Evolutionary conservation across 2,329 filamentous ascomycete species (phyloP).

Genomic region (Westerdykella sp.): DNA sequence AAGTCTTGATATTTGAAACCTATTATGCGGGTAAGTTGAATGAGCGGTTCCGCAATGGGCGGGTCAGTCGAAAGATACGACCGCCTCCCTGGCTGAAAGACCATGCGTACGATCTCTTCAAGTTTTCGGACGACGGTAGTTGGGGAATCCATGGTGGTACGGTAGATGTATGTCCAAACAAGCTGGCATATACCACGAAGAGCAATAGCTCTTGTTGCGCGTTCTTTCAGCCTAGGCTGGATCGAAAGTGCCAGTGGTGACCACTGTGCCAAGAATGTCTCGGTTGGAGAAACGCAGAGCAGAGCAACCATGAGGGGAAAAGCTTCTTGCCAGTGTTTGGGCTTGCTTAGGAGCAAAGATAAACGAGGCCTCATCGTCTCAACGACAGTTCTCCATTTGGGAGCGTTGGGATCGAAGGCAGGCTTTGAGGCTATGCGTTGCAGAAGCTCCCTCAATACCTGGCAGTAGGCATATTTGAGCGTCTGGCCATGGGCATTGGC

Average conservation of each 20-base stretch:
- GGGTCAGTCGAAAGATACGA: slow-evolving; percentile 77
- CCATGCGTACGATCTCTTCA: slow-evolving; percentile 80
- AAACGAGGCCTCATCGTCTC: slow-evolving; percentile 71
- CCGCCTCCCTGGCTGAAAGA: slow-evolving; percentile 73
- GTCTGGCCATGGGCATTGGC: slow-evolving; percentile 77
- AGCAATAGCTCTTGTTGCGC: slow-evolving; percentile 68
- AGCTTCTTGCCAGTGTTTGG: slow-evolving; percentile 82
- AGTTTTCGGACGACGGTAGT: slow-evolving; percentile 68
- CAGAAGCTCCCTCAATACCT: slow-evolving; percentile 79
- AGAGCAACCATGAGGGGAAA: slow-evolving; percentile 85
- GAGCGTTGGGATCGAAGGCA: slow-evolving; percentile 66
- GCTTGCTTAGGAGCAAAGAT: slow-evolving; percentile 80
- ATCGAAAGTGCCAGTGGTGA: slow-evolving; percentile 70
- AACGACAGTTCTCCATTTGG: slow-evolving; percentile 83
- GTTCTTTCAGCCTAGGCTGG: slow-evolving; percentile 78
- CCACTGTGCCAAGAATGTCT: slow-evolving; percentile 82
- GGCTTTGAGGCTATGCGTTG: slow-evolving; percentile 81
- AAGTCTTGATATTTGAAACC: slow-evolving; percentile 91
- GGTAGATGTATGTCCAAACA: slow-evolving; percentile 91
- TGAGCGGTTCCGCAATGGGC: slow-evolving; percentile 78
- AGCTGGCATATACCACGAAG: slow-evolving; percentile 85
- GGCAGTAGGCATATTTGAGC: slow-evolving; percentile 91
- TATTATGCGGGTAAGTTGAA: slow-evolving; percentile 90
- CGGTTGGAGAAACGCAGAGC: slow-evolving; percentile 79
- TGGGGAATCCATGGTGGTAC: slow-evolving; percentile 62